Evolutionary conservation across 108 stramenopile species (phyloP).

Genomic region (Aureococcus anophagefferens): DNA sequence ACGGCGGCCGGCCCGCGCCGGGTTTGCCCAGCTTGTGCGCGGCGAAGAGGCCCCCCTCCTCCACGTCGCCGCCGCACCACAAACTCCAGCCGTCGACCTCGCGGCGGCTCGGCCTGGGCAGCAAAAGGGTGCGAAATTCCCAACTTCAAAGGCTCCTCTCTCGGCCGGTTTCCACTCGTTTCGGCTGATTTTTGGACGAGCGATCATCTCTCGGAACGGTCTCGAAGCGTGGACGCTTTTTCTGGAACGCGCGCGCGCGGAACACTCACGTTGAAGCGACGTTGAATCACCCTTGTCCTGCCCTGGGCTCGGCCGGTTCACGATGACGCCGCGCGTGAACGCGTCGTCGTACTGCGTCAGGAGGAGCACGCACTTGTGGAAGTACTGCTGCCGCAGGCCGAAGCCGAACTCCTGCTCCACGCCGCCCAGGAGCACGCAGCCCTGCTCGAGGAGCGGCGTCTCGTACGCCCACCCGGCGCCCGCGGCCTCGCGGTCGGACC

Average conservation of each 20-base stretch:
- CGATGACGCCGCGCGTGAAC: slow-evolving; percentile 53
- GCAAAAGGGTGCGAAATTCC: no score
- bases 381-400: slow-evolving; percentile 66
- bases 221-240: no score
- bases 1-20: background rate
- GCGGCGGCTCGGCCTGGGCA: no score
- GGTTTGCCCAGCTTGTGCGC: background rate
- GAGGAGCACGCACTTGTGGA: slow-evolving; percentile 54
- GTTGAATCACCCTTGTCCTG: no score
- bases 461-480: background rate
- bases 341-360: slow-evolving; percentile 46
- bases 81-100: slow-evolving; percentile 16
- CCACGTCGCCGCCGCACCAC: background rate
- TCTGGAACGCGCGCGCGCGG: no score
- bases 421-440: slow-evolving; percentile 64
- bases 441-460: slow-evolving; percentile 48
- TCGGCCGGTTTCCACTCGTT: no score
- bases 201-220: no score
- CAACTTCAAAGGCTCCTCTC: no score
- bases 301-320: slow-evolving; percentile 50
- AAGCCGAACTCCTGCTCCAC: slow-evolving; percentile 59
- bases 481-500: background rate
- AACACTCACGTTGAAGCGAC: no score
- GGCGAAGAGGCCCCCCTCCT: background rate
- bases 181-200: no score